Percentiles rank a stretch among this genome's conserved stretches.
Conservation (phyloP, 2,329 filamentous ascomycete species). For the Didymella pomorum region DNA sequence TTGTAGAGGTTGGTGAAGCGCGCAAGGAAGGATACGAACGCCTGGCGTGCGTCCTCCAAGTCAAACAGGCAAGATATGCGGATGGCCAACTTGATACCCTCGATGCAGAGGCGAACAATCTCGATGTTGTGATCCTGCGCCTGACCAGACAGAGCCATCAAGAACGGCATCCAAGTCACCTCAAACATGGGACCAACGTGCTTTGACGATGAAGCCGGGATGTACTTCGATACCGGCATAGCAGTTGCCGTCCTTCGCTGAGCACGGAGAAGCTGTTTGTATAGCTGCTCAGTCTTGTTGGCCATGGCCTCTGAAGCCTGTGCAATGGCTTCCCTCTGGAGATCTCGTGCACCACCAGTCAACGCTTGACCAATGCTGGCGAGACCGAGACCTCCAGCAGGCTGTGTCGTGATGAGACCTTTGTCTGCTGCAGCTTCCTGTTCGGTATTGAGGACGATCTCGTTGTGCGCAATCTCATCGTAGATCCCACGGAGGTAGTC, state of each 20-base stretch:
- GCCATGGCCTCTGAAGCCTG: slow-evolving; percentile 96
- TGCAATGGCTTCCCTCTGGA: slow-evolving; percentile 90
- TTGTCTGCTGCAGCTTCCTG: slow-evolving; percentile 85
- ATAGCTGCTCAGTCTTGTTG: slow-evolving; percentile 81
- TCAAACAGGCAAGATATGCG: slow-evolving; percentile 94
- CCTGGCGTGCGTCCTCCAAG: slow-evolving; percentile 88
- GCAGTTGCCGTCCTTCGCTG: slow-evolving; percentile 82
- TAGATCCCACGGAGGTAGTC: slow-evolving; percentile 91
- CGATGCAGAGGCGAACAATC: slow-evolving; percentile 89
- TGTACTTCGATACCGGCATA: slow-evolving; percentile 74
- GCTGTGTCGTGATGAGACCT: slow-evolving; percentile 65
- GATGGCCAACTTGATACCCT: slow-evolving; percentile 93
- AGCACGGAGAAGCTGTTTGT: slow-evolving; percentile 89
- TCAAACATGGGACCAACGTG: slow-evolving; percentile 99
- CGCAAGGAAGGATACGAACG: slow-evolving; percentile 90
- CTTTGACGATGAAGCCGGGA: slow-evolving; percentile 90
- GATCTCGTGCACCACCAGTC: slow-evolving; percentile 88
- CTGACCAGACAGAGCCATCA: slow-evolving; percentile 90
- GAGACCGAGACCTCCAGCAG: slow-evolving; percentile 70
- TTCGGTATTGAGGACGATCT: slow-evolving; percentile 94
- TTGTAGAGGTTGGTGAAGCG: slow-evolving; percentile 97
- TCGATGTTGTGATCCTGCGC: slow-evolving; percentile 95
- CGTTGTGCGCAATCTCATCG: slow-evolving; percentile 88
- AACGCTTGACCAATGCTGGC: slow-evolving; percentile 87
- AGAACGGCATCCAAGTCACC: slow-evolving; percentile 98